Conservation (phyloP, 2,329 filamentous ascomycete species). For the Curvularia sp. region DNA sequence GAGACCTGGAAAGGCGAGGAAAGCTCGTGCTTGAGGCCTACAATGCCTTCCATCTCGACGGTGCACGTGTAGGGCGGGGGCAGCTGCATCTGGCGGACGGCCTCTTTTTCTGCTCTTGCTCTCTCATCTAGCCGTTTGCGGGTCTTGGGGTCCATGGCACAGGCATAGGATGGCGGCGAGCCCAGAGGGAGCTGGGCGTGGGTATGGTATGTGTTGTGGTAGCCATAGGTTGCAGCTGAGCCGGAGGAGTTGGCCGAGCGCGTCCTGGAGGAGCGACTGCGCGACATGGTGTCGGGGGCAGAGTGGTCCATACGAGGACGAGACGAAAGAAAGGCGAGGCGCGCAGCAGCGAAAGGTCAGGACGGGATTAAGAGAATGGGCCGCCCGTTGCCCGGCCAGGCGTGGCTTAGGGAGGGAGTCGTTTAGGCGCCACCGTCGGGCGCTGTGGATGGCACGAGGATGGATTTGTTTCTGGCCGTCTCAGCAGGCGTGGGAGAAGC, state of each 20-base stretch:
- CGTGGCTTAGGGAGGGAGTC: slow-evolving; percentile 21
- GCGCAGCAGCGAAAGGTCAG: not conserved
- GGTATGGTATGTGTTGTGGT: slow-evolving; percentile 54
- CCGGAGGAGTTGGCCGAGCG: slow-evolving; percentile 28
- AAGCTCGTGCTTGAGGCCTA: slow-evolving; percentile 69
- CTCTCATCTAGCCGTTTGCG: slow-evolving; percentile 32
- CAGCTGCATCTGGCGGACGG: slow-evolving; percentile 24
- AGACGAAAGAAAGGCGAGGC: too few relatives aligned
- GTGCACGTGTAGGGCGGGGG: slow-evolving; percentile 49
- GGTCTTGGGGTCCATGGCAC: slow-evolving; percentile 32
- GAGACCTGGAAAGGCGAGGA: slow-evolving; percentile 69
- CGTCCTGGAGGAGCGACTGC: slow-evolving; percentile 18
- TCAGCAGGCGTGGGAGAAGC: slow-evolving; percentile 6
- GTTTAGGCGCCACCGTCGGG: slow-evolving; percentile 7
- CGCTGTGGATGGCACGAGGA: slow-evolving; percentile 8
- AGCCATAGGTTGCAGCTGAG: slow-evolving; percentile 43
- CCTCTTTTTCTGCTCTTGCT: slow-evolving; percentile 29
- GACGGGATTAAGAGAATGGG: not conserved
- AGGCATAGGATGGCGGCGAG: slow-evolving; percentile 44
- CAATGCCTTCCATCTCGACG: slow-evolving; percentile 39
- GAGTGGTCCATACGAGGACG: not conserved
- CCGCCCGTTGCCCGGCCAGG: slow-evolving; percentile 8
- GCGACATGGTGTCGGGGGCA: slow-evolving; percentile 13
- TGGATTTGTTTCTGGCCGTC: slow-evolving; percentile 11
- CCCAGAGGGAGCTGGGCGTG: slow-evolving; percentile 40